A percentile compares a stretch with the other conserved stretches of the same genome.
phyloP scores from a whole-genome alignment of 306 rosid genomes.

The Herpetospermum pedunculosum region DNA sequence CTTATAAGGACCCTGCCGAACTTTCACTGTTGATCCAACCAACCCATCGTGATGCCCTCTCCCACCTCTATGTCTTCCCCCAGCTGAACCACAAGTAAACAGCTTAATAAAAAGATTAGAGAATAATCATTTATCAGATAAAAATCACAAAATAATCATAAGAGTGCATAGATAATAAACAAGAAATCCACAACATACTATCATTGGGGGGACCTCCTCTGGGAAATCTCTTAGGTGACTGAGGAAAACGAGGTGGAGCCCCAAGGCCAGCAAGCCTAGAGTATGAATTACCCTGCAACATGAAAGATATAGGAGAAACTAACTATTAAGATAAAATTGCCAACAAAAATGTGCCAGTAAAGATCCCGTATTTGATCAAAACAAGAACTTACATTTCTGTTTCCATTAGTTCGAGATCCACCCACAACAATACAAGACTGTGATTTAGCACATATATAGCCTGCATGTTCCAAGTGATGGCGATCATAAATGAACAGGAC shows the following conservation, averaged over 20 bases:
- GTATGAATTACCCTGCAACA: conserved; percentile 63
- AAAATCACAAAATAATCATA: background rate
- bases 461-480: conserved; percentile 98
- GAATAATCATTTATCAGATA: background rate
- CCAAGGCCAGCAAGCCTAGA: conserved; percentile 47
- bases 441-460: conserved; percentile 87
- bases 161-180: background rate
- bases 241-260: conserved; percentile 70
- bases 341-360: background rate
- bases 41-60: conserved; percentile 85
- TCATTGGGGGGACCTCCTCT: conserved; percentile 69
- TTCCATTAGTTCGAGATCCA: conserved; percentile 79
- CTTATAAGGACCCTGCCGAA: conserved; percentile 81
- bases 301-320: conserved; percentile 5
- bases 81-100: conserved; percentile 42
- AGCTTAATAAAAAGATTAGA: background rate
- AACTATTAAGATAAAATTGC: background rate
- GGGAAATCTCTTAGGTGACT: conserved; percentile 60
- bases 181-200: conserved; percentile 36
- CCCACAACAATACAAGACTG: conserved; percentile 87
- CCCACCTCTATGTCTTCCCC: conserved; percentile 93
- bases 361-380: background rate
- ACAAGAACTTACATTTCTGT: conserved; percentile 55
- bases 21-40: conserved; percentile 72
- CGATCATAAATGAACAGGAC: conserved; percentile 76